Percentiles rank a stretch among this genome's conserved stretches.
Evolutionary conservation across 805 yeast species (phyloP).

Genomic region (Pichia gijzeniarum): DNA sequence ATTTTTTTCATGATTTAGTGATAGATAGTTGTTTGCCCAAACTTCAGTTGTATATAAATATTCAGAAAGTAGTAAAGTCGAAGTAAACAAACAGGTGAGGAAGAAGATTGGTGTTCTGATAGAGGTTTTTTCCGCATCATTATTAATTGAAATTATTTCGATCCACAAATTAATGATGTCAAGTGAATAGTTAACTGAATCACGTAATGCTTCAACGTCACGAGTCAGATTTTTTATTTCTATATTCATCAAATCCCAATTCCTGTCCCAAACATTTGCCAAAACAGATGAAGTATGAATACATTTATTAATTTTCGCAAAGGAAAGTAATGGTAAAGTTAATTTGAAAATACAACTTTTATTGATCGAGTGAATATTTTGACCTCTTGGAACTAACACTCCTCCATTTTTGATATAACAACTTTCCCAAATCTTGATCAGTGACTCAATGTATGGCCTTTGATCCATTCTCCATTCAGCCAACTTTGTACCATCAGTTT

Average conservation of each 20-base stretch:
- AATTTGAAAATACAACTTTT: slow-evolving; percentile 53
- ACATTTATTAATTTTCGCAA: slow-evolving; percentile 62
- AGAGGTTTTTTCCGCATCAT: slow-evolving; percentile 60
- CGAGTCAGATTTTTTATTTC: slow-evolving; percentile 40
- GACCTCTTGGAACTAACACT: slow-evolving; percentile 44
- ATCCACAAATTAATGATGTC: slow-evolving; percentile 66
- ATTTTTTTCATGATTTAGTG: not conserved
- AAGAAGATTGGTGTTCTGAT: slow-evolving; percentile 72
- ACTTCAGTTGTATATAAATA: slow-evolving; percentile 52
- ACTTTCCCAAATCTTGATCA: slow-evolving; percentile 64
- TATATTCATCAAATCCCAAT: slow-evolving; percentile 62
- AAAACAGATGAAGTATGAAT: slow-evolving; percentile 56
- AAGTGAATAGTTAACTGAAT: slow-evolving; percentile 51
- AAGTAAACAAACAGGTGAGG: slow-evolving; percentile 60
- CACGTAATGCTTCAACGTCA: slow-evolving; percentile 60
- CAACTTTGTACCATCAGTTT: slow-evolving; percentile 38
- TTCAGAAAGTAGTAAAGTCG: slow-evolving; percentile 57
- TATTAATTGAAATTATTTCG: slow-evolving; percentile 57
- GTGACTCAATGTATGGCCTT: slow-evolving; percentile 50
- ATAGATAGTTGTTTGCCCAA: slow-evolving; percentile 36
- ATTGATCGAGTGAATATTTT: slow-evolving; percentile 42
- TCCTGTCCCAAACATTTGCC: slow-evolving; percentile 53
- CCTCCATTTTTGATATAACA: slow-evolving; percentile 60
- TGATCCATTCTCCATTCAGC: slow-evolving; percentile 61
- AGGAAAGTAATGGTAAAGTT: slow-evolving; percentile 57